Conservation (phyloP, 805 yeast genomes). For the Cyberlindnera mississippiensis region DNA sequence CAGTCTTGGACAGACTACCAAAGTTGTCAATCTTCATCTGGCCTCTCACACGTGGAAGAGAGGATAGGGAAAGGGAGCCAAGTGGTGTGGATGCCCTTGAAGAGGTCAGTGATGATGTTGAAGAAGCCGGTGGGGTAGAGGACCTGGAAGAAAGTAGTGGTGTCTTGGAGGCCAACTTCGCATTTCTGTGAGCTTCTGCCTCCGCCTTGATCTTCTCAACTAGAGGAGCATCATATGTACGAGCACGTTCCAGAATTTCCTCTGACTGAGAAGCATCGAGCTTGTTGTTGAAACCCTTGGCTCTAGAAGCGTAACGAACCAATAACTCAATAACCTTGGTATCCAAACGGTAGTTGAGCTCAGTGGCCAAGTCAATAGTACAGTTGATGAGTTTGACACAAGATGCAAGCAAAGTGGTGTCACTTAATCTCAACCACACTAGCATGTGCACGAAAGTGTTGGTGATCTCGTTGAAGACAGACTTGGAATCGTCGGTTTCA, state of each 20-base stretch:
- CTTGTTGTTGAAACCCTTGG: conserved; percentile 66
- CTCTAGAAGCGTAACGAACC: conserved; percentile 61
- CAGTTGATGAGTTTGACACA: conserved; percentile 69
- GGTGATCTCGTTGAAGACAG: conserved; percentile 51
- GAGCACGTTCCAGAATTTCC: conserved; percentile 59
- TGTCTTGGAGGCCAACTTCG: conserved; percentile 15
- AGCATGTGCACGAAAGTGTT: conserved; percentile 64
- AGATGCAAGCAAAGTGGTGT: conserved; percentile 62
- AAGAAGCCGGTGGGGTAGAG: conserved; percentile 1
- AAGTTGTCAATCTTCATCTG: conserved; percentile 37
- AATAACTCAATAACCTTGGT: conserved; percentile 50
- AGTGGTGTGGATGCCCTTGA: too few species aligned
- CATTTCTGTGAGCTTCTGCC: conserved; percentile 35
- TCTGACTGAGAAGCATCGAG: conserved; percentile 62
- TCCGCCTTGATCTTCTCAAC: conserved; percentile 50
- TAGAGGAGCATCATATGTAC: conserved; percentile 46
- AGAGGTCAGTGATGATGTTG: too few species aligned
- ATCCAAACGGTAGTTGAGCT: conserved; percentile 48
- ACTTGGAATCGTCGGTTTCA: conserved; percentile 22
- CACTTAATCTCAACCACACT: conserved; percentile 81
- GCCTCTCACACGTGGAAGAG: conserved; percentile 23
- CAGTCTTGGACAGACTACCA: conserved; percentile 32
- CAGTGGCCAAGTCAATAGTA: conserved; percentile 61
- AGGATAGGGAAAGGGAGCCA: conserved; percentile 8
- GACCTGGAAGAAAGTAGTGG: conserved; percentile 1